Percentiles rank a stretch among this genome's conserved stretches.
phyloP scores from a whole-genome alignment of 805 yeast genomes.

The Candida boleticola region DNA sequence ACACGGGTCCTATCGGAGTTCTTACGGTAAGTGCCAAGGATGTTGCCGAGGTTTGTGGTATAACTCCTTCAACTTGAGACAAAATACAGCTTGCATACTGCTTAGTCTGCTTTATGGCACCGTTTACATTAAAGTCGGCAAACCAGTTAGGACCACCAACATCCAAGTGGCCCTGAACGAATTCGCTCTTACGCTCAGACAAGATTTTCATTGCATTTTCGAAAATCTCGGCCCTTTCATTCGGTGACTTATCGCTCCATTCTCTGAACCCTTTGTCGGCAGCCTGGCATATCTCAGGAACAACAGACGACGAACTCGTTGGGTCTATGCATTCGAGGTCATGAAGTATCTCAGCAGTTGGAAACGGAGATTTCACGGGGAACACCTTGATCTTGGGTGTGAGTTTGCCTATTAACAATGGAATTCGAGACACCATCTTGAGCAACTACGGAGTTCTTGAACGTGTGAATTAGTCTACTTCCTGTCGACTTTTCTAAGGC shows the following conservation, averaged over 20 bases:
- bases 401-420: background rate
- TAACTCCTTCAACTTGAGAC: conserved; percentile 16
- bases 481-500: no score
- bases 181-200: conserved; percentile 8
- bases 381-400: background rate
- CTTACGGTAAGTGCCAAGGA: conserved; percentile 28
- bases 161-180: conserved; percentile 20
- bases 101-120: conserved; percentile 25
- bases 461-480: no score
- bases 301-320: background rate
- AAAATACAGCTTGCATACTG: conserved; percentile 23
- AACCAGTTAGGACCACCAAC: conserved; percentile 38
- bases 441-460: no score
- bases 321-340: conserved; percentile 3
- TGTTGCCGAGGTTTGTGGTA: conserved; percentile 10
- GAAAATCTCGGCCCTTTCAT: conserved; percentile 20
- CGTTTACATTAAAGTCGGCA: conserved; percentile 30
- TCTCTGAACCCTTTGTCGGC: conserved; percentile 24
- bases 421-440: no score
- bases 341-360: background rate
- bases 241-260: conserved; percentile 20
- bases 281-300: conserved; percentile 15
- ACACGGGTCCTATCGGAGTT: conserved; percentile 45
- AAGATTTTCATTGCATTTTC: conserved; percentile 15
- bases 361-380: background rate